Percentiles rank a stretch among this genome's conserved stretches.
Evolutionary conservation across 805 yeast genomes (phyloP).

Genomic region (Scheffersomyces stipitis): DNA sequence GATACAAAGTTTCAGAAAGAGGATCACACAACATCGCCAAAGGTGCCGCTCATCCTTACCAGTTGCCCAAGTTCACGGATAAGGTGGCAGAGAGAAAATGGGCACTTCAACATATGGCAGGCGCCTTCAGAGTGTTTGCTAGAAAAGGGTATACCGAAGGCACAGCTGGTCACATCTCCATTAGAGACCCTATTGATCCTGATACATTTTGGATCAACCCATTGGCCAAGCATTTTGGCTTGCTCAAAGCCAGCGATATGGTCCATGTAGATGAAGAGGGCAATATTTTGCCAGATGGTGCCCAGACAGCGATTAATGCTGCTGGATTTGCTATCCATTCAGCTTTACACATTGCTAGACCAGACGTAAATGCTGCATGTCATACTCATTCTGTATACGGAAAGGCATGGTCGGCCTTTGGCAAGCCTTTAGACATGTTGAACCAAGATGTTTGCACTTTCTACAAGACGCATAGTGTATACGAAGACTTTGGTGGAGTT

Average conservation of each 20-base stretch:
- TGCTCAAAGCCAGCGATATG: constrained; percentile 38
- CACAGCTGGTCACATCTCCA: constrained; percentile 81
- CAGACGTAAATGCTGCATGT: constrained; percentile 41
- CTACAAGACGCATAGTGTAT: constrained; percentile 66
- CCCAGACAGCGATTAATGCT: constrained; percentile 37
- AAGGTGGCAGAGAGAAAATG: constrained; percentile 51
- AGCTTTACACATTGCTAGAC: constrained; percentile 39
- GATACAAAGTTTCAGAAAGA: constrained; percentile 38
- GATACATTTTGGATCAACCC: constrained; percentile 89
- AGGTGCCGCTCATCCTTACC: constrained; percentile 53
- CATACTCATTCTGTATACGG: constrained; percentile 43
- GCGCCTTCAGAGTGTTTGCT: constrained; percentile 81
- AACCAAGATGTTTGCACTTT: constrained; percentile 76
- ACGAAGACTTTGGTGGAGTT: constrained; percentile 73
- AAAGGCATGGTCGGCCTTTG: constrained; percentile 37
- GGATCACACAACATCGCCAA: constrained; percentile 64
- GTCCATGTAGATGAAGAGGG: constrained; percentile 40
- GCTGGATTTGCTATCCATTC: constrained; percentile 44
- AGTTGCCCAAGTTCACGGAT: constrained; percentile 52
- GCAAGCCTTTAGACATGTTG: constrained; percentile 62
- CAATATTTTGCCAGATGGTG: constrained; percentile 38
- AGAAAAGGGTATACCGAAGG: constrained; percentile 77
- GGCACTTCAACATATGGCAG: constrained; percentile 75
- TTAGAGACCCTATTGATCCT: constrained; percentile 82
- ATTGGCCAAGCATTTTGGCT: constrained; percentile 68